Base-by-base conservation (phyloP, 495 filamentous ascomycete species). In the Aspergillus bridgeri region DNA sequence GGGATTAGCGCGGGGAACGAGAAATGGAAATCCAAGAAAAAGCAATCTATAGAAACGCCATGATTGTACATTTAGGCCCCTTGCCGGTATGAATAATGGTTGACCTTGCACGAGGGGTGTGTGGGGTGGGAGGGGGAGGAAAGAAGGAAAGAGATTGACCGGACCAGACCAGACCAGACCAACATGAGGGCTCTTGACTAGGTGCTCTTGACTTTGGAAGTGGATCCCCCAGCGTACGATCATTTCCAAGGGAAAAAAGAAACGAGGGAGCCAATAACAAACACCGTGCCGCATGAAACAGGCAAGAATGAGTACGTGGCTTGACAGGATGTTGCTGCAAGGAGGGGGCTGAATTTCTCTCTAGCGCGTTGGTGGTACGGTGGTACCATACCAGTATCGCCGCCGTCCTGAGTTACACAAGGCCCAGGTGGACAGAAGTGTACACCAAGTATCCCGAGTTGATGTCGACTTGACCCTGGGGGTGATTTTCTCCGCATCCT, bases 341-440 rank as follows among this genome's bases (percentile, higher is more conserved):
- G 51, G 46, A 51, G 48, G 58, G 57, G 57, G 57, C 58, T 60
- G 51, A 50, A 60, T 58, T 57, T 42, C 56, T 17, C 24, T 58
- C 19, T 48, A 29, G 42, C 27, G 47, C 24, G 29, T 21, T 15
- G n/a, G 50, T 24, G 38, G 11, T 38, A 57, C 48, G 20, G 18
- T 42, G 47, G 59, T 58, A 57, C 51, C 19, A 48, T 33, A 27
- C 9, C 44, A 38, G 27, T 48, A 43, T 24, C 23, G 22, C 54
- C 22, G 48, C 5, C 13, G 3, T n/a, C 22, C 9, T 6, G 29
- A 9, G 29, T 33, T 6, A 33, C 29, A 33, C 29, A 33, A n/a
- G n/a, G n/a, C n/a, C n/a, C n/a, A n/a, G n/a, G n/a, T n/a, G n/a
- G n/a, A n/a, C n/a, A n/a, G n/a, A n/a, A n/a, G n/a, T n/a, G n/a